A percentile compares a stretch with the other conserved stretches of the same genome.
Evolutionary conservation across 345 rosid species (phyloP).

Genomic region (Citrus maxima): DNA sequence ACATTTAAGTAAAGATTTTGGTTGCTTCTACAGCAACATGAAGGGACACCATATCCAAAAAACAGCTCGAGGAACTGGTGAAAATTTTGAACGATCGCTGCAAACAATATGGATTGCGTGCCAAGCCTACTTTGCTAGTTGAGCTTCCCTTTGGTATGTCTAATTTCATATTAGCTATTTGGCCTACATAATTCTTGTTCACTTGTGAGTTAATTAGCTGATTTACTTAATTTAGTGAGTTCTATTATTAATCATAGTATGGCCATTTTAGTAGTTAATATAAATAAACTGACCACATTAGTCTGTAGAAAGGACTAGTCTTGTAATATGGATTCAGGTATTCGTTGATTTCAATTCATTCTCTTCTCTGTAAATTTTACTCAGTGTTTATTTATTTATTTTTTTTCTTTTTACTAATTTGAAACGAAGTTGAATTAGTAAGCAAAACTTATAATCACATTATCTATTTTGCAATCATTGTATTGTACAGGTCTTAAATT

Average conservation of each 20-base stretch:
- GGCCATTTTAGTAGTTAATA: background rate
- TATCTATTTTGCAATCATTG: background rate
- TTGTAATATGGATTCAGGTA: background rate
- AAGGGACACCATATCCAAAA: conserved; percentile 64
- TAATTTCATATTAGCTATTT: conserved; percentile 14
- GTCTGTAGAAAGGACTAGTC: background rate
- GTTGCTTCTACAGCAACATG: conserved; percentile 57
- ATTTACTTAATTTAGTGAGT: conserved; percentile 10
- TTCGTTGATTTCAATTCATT: background rate
- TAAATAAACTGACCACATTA: background rate
- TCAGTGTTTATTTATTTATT: background rate
- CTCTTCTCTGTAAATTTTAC: background rate
- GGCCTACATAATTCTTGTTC: conserved; percentile 5
- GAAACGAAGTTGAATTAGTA: too few species aligned
- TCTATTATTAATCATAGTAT: background rate
- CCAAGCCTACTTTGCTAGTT: conserved; percentile 76
- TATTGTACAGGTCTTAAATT: background rate
- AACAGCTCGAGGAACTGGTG: conserved; percentile 76
- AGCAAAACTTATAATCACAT: background rate
- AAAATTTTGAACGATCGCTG: conserved; percentile 82
- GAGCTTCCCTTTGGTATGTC: conserved; percentile 94
- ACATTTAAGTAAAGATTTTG: conserved; percentile 19
- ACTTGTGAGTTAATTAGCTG: background rate
- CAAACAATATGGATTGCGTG: conserved; percentile 90
- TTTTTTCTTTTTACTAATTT: background rate